Evolutionary conservation across 441 rosid genomes (phyloP).

Genomic region (Euphorbia schlechtendalii): DNA sequence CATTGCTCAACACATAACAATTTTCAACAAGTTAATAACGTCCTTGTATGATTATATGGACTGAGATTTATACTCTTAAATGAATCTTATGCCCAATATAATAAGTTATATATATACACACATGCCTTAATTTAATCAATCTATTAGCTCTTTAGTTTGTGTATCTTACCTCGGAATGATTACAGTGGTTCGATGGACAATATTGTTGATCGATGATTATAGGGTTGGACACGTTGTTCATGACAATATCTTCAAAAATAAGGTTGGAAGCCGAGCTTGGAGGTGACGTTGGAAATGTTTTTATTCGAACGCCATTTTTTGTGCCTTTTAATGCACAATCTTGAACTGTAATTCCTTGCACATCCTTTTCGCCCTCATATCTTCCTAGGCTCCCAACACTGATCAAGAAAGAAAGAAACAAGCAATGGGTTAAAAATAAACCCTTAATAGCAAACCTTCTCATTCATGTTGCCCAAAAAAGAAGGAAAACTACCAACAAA

Average conservation of each 20-base stretch:
- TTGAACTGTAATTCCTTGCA: conserved; percentile 25
- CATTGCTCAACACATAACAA: no score
- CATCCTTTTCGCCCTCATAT: conserved; percentile 21
- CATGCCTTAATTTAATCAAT: no score
- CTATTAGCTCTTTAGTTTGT: not conserved
- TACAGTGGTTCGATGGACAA: conserved; percentile 35
- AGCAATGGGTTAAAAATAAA: not conserved
- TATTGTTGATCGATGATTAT: conserved; percentile 51
- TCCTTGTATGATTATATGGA: no score
- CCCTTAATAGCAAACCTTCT: not conserved
- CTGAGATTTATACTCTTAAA: no score
- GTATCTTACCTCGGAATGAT: conserved; percentile 24
- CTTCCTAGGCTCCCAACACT: conserved; percentile 50
- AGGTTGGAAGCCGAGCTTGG: conserved; percentile 38
- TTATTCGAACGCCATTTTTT: conserved; percentile 43
- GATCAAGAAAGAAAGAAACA: not conserved
- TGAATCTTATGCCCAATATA: no score
- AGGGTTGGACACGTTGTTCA: conserved; percentile 53
- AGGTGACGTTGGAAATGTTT: conserved; percentile 41
- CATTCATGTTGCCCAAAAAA: not conserved
- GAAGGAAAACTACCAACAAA: not conserved
- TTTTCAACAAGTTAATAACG: no score
- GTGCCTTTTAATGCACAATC: conserved; percentile 43
- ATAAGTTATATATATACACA: no score
- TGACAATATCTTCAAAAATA: conserved; percentile 31